A percentile compares a stretch with the other conserved stretches of the same genome.
Evolutionary conservation across 805 yeast genomes (phyloP).

Genomic region (Yamadazyma takamatsuzukensis): DNA sequence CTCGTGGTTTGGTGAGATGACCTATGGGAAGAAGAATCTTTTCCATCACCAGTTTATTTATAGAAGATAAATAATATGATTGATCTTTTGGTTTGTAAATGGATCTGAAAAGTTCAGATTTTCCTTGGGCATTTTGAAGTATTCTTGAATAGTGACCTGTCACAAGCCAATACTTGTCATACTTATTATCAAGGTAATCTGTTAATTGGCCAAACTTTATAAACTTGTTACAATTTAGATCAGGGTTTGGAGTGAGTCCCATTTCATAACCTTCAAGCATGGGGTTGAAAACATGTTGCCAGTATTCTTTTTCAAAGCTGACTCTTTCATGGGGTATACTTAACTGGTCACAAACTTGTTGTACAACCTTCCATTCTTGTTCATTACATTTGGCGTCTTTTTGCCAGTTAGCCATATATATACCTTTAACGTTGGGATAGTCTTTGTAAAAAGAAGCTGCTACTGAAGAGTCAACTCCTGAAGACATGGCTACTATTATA

Average conservation of each 20-base stretch:
- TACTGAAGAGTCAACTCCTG: slow-evolving; percentile 95
- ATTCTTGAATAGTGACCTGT: slow-evolving; percentile 81
- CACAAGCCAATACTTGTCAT: slow-evolving; percentile 72
- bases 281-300: slow-evolving; percentile 90
- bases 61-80: slow-evolving; percentile 80
- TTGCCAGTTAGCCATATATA: slow-evolving; percentile 94
- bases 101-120: slow-evolving; percentile 53
- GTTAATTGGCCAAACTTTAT: slow-evolving; percentile 84
- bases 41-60: slow-evolving; percentile 42
- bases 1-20: slow-evolving; percentile 67
- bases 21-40: slow-evolving; percentile 78
- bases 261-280: slow-evolving; percentile 69
- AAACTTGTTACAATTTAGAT: slow-evolving; percentile 77
- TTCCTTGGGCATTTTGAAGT: slow-evolving; percentile 23
- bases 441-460: slow-evolving; percentile 65
- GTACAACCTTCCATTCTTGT: slow-evolving; percentile 84
- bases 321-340: slow-evolving; percentile 71
- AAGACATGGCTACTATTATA: slow-evolving; percentile 86
- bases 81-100: slow-evolving; percentile 71
- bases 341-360: slow-evolving; percentile 54
- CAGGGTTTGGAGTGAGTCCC: slow-evolving; percentile 94
- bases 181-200: slow-evolving; percentile 44
- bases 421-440: slow-evolving; percentile 64
- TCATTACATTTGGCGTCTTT: slow-evolving; percentile 70
- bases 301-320: slow-evolving; percentile 85